Base-by-base conservation (phyloP, 805 yeast species). In the Candida orba region DNA sequence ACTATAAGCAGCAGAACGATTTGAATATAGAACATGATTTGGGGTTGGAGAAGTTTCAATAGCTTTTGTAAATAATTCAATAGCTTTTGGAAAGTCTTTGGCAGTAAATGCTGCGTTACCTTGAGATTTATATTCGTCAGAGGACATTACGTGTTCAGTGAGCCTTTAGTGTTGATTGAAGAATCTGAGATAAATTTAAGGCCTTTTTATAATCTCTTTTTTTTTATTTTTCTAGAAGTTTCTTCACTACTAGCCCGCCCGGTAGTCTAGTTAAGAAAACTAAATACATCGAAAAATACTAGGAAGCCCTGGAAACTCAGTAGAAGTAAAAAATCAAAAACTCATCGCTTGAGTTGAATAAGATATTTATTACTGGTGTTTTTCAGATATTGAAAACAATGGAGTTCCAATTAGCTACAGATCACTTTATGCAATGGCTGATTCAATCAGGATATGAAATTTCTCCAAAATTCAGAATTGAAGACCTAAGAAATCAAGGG, bases 41-140 rank as follows among this genome's bases (percentile, higher is more conserved):
- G 97, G 95, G 6, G 73, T 51, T 37, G 81, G 72, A 0, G 96
- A 80, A 13, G 77, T 87, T 37, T 79, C 95, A 57, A 91, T 93
- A 30, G 97, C 99, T 63, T 85, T 75, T 17, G 91, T 68, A 68
- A 93, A 93, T 42, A 70, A 65, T 31, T 84, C 95, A 45, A 84
- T 78, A 35, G 99, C 98, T 52, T 78, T 73, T 20, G 70, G 68
- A 62, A 78, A 93, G 43, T 91, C 87, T 66, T 93, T 91, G 42
- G 89, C 86, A 22, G 88, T 79, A 62, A 93, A 93, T 36, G 88
- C 93, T 51, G 88, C 84, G 69, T 93, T 93, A 56, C 99, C 99
- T 66, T 87, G 82, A 24, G 95, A 85, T 69, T 93, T 93, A 59
- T 63, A 82, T 62, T 82, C 89, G 49, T 82, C 90, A 37, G 88